phyloP scores from a whole-genome alignment of 2,329 filamentous ascomycete genomes.

The Mycosphaerelloides madeirae region DNA sequence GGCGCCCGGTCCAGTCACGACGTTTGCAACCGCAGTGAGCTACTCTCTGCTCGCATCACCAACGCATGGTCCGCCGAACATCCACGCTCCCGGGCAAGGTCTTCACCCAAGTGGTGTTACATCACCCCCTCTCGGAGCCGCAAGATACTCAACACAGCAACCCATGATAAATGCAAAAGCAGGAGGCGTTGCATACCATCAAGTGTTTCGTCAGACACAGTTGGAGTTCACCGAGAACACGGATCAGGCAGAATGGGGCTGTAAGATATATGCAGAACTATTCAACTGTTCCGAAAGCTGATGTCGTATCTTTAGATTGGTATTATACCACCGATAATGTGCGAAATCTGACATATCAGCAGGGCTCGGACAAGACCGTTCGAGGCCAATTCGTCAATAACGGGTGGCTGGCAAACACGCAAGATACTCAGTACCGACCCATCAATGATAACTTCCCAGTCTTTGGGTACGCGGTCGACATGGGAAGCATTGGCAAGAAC shows the following conservation, averaged over 20 bases:
- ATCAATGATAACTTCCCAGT: slow-evolving; percentile 48
- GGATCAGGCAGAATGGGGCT: slow-evolving; percentile 50
- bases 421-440: slow-evolving; percentile 46
- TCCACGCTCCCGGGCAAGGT: background rate
- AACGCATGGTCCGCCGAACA: background rate
- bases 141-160: background rate
- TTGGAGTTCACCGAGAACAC: slow-evolving; percentile 41
- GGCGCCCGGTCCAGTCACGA: background rate
- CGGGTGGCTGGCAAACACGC: slow-evolving; percentile 32
- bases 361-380: slow-evolving; percentile 43
- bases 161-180: background rate
- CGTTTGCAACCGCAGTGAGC: background rate
- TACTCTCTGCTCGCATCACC: background rate
- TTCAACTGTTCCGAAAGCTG: no score
- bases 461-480: slow-evolving; percentile 49
- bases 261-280: background rate
- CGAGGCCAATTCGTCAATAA: slow-evolving; percentile 41
- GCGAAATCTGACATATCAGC: slow-evolving; percentile 42
- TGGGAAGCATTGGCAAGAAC: slow-evolving; percentile 41
- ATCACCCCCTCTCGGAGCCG: background rate
- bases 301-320: background rate
- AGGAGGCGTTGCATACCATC: slow-evolving; percentile 25
- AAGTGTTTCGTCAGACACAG: slow-evolving; percentile 28
- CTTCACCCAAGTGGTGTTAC: background rate
- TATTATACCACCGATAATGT: slow-evolving; percentile 48